phyloP scores from a whole-genome alignment of 345 rosid species.

The Linum trigynum region DNA sequence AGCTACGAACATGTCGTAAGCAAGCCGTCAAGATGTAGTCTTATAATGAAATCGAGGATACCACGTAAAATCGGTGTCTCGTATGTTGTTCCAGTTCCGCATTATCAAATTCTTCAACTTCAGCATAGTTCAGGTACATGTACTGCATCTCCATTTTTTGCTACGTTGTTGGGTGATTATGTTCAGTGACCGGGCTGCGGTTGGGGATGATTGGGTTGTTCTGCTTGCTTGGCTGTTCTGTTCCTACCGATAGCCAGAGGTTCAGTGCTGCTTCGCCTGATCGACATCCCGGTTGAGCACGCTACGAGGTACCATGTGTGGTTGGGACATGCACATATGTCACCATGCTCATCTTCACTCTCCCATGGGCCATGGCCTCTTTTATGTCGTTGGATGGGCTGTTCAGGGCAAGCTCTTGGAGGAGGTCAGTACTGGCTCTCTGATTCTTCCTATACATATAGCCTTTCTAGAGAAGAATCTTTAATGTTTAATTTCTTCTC shows the following conservation, averaged over 20 bases:
- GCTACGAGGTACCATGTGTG: slow-evolving; percentile 86
- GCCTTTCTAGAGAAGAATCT: too few species aligned
- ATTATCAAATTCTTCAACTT: too few species aligned
- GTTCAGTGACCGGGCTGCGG: slow-evolving; percentile 34
- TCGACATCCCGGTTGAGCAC: slow-evolving; percentile 85
- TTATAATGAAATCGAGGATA: too few species aligned
- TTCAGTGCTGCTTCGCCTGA: slow-evolving; percentile 66
- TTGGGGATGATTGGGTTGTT: slow-evolving; percentile 60
- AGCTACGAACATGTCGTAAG: too few species aligned
- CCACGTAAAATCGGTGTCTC: too few species aligned
- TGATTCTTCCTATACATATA: background rate
- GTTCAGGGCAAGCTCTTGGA: slow-evolving; percentile 45
- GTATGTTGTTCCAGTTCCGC: too few species aligned
- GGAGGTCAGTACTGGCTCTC: slow-evolving; percentile 36
- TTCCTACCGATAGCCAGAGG: slow-evolving; percentile 86
- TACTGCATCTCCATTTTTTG: background rate
- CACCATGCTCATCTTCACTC: slow-evolving; percentile 65
- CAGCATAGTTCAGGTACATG: background rate
- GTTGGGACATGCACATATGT: slow-evolving; percentile 82
- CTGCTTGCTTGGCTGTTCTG: slow-evolving; percentile 60
- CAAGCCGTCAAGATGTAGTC: too few species aligned
- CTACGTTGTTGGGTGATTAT: slow-evolving; percentile 7
- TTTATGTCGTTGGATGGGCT: slow-evolving; percentile 49
- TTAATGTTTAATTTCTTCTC: too few species aligned
- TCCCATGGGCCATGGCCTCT: slow-evolving; percentile 77